A percentile compares a stretch with the other conserved stretches of the same genome.
Conservation (phyloP, 2,329 filamentous ascomycete genomes). For the Exophiala xenobiotica region DNA sequence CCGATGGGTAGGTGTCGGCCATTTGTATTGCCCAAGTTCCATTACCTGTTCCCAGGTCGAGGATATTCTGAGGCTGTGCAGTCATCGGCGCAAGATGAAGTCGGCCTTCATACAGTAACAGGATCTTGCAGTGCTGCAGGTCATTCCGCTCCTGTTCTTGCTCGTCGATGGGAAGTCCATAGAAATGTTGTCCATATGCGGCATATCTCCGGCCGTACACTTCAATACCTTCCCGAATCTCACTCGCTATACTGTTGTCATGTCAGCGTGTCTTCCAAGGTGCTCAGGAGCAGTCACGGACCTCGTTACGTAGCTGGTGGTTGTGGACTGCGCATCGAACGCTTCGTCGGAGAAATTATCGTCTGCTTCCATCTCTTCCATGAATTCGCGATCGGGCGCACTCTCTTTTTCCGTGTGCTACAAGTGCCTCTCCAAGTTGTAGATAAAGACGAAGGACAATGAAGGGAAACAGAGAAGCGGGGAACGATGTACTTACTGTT, state of each 20-base stretch:
- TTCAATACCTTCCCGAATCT: conserved; percentile 19
- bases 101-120: conserved; percentile 3
- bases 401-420: too few relatives aligned
- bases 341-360: conserved; percentile 9
- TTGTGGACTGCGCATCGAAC: conserved; percentile 1
- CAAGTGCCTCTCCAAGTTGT: not conserved
- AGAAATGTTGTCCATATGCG: conserved; percentile 16
- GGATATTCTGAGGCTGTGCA: conserved; percentile 16
- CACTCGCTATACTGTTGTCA: conserved; percentile 12
- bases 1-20: conserved; percentile 38
- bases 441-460: not conserved
- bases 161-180: conserved; percentile 21
- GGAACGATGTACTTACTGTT: too few relatives aligned
- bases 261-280: not conserved
- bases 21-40: conserved; percentile 32
- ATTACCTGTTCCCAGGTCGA: conserved; percentile 21
- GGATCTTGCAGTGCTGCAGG: conserved; percentile 8
- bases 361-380: conserved; percentile 7
- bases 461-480: too few relatives aligned
- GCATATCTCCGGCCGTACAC: conserved; percentile 21
- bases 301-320: conserved; percentile 14
- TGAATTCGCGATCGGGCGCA: not conserved
- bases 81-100: conserved; percentile 16
- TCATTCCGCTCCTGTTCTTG: conserved; percentile 14
- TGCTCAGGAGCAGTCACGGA: not conserved